Evolutionary conservation across 129 eudicot genomes (phyloP).

Genomic region (Flaveria trinervia): DNA sequence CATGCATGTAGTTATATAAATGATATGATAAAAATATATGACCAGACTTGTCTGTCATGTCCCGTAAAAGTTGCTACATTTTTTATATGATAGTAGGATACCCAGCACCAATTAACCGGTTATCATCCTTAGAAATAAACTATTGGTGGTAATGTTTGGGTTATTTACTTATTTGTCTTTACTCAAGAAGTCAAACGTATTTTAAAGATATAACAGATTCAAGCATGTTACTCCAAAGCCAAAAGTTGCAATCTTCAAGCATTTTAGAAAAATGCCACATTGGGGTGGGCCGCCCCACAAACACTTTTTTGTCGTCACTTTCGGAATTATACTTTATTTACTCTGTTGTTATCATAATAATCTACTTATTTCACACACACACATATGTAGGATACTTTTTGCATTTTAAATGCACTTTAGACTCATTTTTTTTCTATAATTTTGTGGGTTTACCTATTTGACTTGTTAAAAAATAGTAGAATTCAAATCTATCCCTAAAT

Average conservation of each 20-base stretch:
- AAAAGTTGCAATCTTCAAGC: not conserved
- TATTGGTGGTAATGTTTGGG: not conserved
- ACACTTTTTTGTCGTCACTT: not conserved
- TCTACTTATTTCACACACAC: not conserved
- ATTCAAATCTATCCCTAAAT: not conserved
- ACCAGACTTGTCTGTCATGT: not conserved
- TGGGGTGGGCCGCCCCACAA: not conserved
- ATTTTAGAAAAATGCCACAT: not conserved
- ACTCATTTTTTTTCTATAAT: not conserved
- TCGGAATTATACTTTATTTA: not conserved
- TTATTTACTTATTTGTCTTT: not conserved
- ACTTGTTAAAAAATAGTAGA: not conserved
- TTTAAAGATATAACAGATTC: conserved; percentile 4
- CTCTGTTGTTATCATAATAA: not conserved
- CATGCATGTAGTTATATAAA: not conserved
- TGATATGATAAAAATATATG: not conserved
- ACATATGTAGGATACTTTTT: not conserved
- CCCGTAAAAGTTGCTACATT: not conserved
- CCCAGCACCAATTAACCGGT: not conserved
- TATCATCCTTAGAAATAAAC: not conserved
- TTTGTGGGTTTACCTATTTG: not conserved
- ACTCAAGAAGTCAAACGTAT: not conserved
- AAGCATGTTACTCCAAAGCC: not conserved
- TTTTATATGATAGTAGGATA: not conserved
- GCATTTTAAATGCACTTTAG: conserved; percentile 5